phyloP scores from a whole-genome alignment of 2,329 filamentous ascomycete species.

The Trichoderma pleuroti region DNA sequence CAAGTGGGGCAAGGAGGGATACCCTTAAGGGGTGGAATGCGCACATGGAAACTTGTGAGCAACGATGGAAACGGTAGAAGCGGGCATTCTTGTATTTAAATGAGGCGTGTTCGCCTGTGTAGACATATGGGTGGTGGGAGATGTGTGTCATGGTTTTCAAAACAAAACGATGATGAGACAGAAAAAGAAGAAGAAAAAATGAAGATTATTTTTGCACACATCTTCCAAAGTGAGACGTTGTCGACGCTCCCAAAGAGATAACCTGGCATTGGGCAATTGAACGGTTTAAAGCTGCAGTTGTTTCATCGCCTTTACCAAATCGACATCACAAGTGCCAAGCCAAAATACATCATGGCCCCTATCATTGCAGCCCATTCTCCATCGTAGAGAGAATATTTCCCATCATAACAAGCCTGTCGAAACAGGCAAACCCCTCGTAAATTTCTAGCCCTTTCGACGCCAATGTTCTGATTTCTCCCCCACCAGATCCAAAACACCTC shows the following conservation, averaged over 20 bases:
- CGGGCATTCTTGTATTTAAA: slow-evolving; percentile 9
- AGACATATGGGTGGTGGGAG: slow-evolving; percentile 4
- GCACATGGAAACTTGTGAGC: neutral
- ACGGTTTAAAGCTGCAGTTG: neutral
- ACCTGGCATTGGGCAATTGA: neutral
- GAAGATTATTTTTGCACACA: neutral
- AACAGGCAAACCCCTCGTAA: neutral
- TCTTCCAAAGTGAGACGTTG: neutral
- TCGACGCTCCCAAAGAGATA: neutral
- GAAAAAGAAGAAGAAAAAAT: neutral
- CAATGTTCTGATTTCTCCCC: neutral
- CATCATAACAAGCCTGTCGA: neutral
- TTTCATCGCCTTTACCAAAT: neutral
- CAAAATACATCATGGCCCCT: neutral
- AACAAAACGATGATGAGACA: neutral
- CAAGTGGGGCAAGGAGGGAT: slow-evolving; percentile 99
- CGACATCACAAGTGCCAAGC: neutral
- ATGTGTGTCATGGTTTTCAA: neutral
- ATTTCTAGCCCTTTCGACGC: neutral
- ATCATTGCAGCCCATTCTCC: neutral
- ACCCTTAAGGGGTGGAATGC: slow-evolving; percentile 47
- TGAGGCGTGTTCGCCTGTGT: slow-evolving; percentile 11
- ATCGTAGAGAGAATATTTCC: neutral
- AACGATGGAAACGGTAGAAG: neutral
- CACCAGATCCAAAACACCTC: neutral